phyloP scores from a whole-genome alignment of 495 filamentous ascomycete species.

The Aspergillus leporis region DNA sequence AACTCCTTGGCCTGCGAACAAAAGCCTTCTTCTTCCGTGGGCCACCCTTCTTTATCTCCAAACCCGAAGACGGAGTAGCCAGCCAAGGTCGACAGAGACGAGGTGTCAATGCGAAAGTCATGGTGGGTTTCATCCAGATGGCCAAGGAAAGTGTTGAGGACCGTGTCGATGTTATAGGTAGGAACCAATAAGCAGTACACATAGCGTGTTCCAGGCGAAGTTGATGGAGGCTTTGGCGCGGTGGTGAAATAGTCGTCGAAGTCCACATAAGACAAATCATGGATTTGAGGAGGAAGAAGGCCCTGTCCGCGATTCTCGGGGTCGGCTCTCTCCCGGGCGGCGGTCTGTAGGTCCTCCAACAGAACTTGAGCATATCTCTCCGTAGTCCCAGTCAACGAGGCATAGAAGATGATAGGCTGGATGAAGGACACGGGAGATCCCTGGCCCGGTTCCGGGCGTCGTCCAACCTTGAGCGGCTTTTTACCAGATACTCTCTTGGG shows the following conservation, averaged over 20 bases:
- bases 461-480: conserved; percentile 31
- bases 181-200: conserved; percentile 85
- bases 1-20: conserved; percentile 86
- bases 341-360: conserved; percentile 48
- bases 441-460: conserved; percentile 23
- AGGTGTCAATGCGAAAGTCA: conserved; percentile 93
- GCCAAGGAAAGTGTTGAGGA: conserved; percentile 76
- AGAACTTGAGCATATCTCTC: conserved; percentile 64
- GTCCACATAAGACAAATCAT: conserved; percentile 81
- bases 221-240: conserved; percentile 50
- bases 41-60: conserved; percentile 89
- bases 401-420: conserved; percentile 83
- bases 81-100: conserved; percentile 69
- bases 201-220: conserved; percentile 53
- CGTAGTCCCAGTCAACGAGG: conserved; percentile 79
- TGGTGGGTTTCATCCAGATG: conserved; percentile 89
- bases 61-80: conserved; percentile 95
- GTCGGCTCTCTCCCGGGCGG: conserved; percentile 31
- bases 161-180: conserved; percentile 89
- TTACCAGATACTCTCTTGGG: conserved; percentile 45
- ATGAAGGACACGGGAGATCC: conserved; percentile 41
- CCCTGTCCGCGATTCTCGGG: conserved; percentile 34
- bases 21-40: conserved; percentile 84
- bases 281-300: conserved; percentile 61
- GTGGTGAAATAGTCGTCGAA: conserved; percentile 88